A percentile compares a stretch with the other conserved stretches of the same genome.
Conservation (phyloP, 176 grass and related monocot genomes). For the Olyra latifolia region DNA sequence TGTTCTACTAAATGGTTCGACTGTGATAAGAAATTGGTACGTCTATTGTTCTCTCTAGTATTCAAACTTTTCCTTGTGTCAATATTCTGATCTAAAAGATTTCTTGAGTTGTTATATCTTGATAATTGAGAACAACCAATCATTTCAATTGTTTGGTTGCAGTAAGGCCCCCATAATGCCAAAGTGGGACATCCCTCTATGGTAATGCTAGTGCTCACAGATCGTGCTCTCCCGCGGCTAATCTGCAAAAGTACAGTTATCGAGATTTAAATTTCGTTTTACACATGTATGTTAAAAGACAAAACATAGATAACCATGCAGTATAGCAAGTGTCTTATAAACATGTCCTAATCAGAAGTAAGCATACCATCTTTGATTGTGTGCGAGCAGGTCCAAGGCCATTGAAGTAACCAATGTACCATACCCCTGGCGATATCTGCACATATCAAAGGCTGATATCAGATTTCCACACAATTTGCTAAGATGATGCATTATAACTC, state of each 20-base stretch:
- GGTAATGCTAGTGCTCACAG: constrained; percentile 68
- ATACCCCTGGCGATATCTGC: constrained; percentile 81
- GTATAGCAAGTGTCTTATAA: neutral
- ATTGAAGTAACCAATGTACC: constrained; percentile 98
- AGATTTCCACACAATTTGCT: constrained; percentile 12
- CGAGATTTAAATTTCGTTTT: constrained; percentile 37
- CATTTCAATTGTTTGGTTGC: constrained; percentile 68
- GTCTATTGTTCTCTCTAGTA: constrained; percentile 35
- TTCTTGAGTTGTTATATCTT: constrained; percentile 54
- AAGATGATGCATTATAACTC: neutral
- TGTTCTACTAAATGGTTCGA: constrained; percentile 32
- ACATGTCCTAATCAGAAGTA: constrained; percentile 9
- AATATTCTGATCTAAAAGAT: constrained; percentile 42
- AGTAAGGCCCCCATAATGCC: constrained; percentile 66
- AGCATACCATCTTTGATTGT: constrained; percentile 95
- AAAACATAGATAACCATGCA: constrained; percentile 12
- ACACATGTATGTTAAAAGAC: constrained; percentile 14
- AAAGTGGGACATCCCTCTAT: constrained; percentile 67
- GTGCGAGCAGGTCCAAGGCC: constrained; percentile 84
- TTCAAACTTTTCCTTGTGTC: constrained; percentile 7
- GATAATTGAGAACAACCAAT: constrained; percentile 77
- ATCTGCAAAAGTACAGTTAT: constrained; percentile 64
- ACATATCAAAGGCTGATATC: constrained; percentile 31
- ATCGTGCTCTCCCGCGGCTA: constrained; percentile 64
- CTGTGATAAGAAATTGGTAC: constrained; percentile 31